Conservation (phyloP, 192 early-diverging fungal genomes). For the Coemansia sp. region DNA sequence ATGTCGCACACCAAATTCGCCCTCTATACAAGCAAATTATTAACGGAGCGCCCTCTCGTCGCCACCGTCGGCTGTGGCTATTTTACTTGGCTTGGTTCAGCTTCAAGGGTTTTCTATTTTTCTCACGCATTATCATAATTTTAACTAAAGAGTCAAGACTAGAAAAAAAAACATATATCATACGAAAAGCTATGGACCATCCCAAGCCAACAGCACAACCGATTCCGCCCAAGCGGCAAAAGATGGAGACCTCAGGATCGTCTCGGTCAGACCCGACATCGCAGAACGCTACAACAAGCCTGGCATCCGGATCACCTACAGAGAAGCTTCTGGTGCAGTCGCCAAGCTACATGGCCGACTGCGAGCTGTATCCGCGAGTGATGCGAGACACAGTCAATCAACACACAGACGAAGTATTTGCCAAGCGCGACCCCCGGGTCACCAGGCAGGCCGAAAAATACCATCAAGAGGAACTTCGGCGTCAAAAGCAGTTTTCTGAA, state of each 20-base stretch:
- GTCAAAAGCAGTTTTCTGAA: slow-evolving; percentile 11
- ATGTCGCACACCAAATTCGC: too few species aligned
- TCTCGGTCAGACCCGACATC: background rate
- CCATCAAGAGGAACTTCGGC: slow-evolving; percentile 11
- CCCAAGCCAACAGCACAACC: slow-evolving; percentile 15
- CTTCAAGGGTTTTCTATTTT: too few species aligned
- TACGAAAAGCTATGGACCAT: background rate
- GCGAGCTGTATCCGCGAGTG: slow-evolving; percentile 48
- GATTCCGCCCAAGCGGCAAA: slow-evolving; percentile 10
- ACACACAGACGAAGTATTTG: slow-evolving; percentile 25
- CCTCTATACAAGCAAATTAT: too few species aligned
- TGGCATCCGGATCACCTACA: slow-evolving; percentile 12
- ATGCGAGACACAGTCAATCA: slow-evolving; percentile 49
- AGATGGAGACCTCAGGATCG: background rate
- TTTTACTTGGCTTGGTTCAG: too few species aligned
- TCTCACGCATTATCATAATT: too few species aligned
- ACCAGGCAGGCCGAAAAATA: slow-evolving; percentile 19
- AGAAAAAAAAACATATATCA: too few species aligned
- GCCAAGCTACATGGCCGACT: slow-evolving; percentile 25
- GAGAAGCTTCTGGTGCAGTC: slow-evolving; percentile 27
- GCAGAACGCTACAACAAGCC: background rate
- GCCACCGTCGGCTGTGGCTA: too few species aligned
- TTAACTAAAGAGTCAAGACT: too few species aligned
- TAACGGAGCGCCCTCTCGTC: too few species aligned
- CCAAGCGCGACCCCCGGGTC: slow-evolving; percentile 28